Base-by-base conservation (phyloP, 2,329 filamentous ascomycete species). In the Aaosphaeria pasadenensis region DNA sequence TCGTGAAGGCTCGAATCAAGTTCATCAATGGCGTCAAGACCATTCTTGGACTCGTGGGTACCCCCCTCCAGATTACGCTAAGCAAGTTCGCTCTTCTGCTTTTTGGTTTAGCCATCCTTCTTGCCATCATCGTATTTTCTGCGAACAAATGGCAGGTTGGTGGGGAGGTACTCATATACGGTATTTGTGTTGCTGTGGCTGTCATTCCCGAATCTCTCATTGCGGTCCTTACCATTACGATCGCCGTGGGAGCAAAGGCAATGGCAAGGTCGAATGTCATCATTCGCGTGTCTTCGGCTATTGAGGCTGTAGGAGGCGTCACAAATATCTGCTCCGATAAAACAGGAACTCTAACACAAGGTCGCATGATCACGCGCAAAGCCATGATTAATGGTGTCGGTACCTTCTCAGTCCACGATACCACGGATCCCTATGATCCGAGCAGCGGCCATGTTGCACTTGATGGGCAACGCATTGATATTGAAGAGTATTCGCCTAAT, bases 41-140 rank as follows among this genome's bases (percentile, higher is more conserved):
- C 11, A 74, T 89, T 60, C 74, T 88, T 6, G 85, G 86, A 44
- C 78, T 88, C 50, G 79, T 88, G 46, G 90, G 90, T 43, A 95
- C 91, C 1, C 91, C 91, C 1, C 76, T 96, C 41, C 89, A 95
- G 72, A 85, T 87, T 56, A 92, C 89, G 63, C 78, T 96, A 44
- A 89, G 87, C 73, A 90, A 91, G 70, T 86, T 96, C 61, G 90
- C 91, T 30, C 84, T 94, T 39, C 66, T 89, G 4, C 81, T 95
- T 2, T 95, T 95, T 62, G 84, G 78, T 42, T 80, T 90, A 44
- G 91, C 86, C 2, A 79, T 89, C 9, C 59, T 88, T 29, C 86
- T 85, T 52, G 85, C 85, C 6, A 80, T 89, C 55, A 82, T 89
- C 56, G 85, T 88, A 36, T 77, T 87, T 41, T 85, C 75, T 5